A percentile compares a stretch with the other conserved stretches of the same genome.
phyloP scores from a whole-genome alignment of 192 early-diverging fungal genomes.

The Paraglomus occultum region DNA sequence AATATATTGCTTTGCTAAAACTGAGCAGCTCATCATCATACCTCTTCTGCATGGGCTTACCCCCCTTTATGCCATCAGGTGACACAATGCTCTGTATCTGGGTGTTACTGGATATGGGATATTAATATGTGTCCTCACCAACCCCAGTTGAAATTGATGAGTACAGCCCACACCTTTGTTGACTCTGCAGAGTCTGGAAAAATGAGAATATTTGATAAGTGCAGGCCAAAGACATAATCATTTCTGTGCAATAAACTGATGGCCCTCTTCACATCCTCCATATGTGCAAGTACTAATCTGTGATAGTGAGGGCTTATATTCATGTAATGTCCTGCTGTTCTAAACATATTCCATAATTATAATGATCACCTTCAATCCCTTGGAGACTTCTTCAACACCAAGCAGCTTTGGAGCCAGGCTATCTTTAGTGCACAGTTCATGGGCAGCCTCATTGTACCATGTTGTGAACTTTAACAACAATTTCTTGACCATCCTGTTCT shows the following conservation, averaged over 20 bases:
- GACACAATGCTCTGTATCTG: too few species aligned
- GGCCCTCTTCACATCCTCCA: background rate
- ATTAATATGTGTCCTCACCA: too few species aligned
- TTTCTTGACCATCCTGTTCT: background rate
- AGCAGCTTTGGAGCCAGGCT: background rate
- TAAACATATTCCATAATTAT: slow-evolving; percentile 13
- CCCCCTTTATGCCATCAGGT: too few species aligned
- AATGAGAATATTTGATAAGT: background rate
- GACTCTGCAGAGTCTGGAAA: too few species aligned
- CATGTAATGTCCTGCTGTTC: background rate
- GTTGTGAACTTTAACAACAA: slow-evolving; percentile 4
- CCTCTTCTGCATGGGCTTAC: too few species aligned
- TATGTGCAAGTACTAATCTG: background rate
- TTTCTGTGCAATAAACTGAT: background rate
- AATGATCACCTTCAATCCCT: slow-evolving; percentile 3
- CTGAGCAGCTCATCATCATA: too few species aligned
- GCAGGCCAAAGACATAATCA: slow-evolving; percentile 1
- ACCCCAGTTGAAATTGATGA: too few species aligned
- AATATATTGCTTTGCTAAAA: too few species aligned
- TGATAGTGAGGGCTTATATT: background rate
- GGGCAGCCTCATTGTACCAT: background rate
- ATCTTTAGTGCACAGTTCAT: background rate
- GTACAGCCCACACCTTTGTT: too few species aligned
- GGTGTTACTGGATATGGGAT: too few species aligned
- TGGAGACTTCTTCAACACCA: background rate